Base-by-base conservation (phyloP, 192 early-diverging fungal genomes). In the Coemansia sp. region DNA sequence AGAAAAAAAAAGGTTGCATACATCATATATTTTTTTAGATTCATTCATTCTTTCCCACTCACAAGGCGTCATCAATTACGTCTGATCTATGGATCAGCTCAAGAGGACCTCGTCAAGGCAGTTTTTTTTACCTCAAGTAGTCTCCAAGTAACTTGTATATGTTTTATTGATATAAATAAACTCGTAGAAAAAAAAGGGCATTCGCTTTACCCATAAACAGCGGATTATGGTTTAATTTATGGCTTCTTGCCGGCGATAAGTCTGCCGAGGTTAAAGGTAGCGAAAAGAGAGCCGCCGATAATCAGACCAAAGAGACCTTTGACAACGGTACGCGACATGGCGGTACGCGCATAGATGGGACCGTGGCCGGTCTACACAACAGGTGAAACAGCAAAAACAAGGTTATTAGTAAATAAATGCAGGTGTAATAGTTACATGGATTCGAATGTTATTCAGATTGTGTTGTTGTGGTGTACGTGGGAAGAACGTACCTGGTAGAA, bases 401-500 rank as follows among this genome's bases (percentile, higher is more conserved):
- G 9, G 58, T 5, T 15, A 12, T 3, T 48, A 15, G 5, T 15
- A 48, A 3, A 48, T 48, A 15, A 48, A 15, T 48, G 4, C 14
- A 4, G 3, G 3, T 48, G 45, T 15, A 15, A 41, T 6, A 41
- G 11, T 41, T 28, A 28, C 39, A 11, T 18, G 7, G 18, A 36
- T 33, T 14, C 38, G 48, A 32, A n/a, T n/a, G 39, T 66, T 37
- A 61, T 34, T 52, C 2, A 22, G 54, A 35, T 33, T 17, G 28
- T 35, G 14, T 4, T 4, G 41, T 22, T 43, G 33, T 34, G 12
- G 9, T 63, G 1, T 12, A n/a, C 5, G 20, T 6, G 5, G 5
- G 20, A 34, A 7, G 5, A 28, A 70, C 77, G 61, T 54, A 80
- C 83, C 78, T 85, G 84, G 74, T 73, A 85, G 61, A 79, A 81